Base-by-base conservation (phyloP, 2,329 filamentous ascomycete species). In the Colletotrichum agaves region DNA sequence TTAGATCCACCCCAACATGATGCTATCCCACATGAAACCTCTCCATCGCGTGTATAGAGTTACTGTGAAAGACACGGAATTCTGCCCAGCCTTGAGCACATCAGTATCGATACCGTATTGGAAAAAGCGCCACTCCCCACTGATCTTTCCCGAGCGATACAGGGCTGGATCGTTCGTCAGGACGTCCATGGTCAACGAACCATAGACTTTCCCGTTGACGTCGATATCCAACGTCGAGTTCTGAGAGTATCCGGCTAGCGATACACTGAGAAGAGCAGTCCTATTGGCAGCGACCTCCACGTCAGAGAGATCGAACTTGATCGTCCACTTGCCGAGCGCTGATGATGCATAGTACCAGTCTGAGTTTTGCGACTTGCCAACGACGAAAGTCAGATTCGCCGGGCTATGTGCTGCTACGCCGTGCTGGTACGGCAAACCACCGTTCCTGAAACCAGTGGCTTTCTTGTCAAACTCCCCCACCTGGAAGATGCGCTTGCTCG, bases 261-360 rank as follows among this genome's bases (percentile, higher is more conserved):
- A 80, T 0, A 81, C 76, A 1, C 75, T 79, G 41, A 82, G 67
- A 31, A 76, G 72, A 0, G 78, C 76, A 2, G 75, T 72, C 17
- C 39, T n/a, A 71, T 67, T 58, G 44, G 62, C 56, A 3, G 52
- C 60, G 11, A 64, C 19, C 5, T 67, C 67, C 4, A 5, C 23
- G 1, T 37, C 56, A 3, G 56, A 15, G 7, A 70, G 17, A 7
- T 63, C 49, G 47, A 77, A 77, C 10, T 71, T 50, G 5, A 77
- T 73, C 1, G 72, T 71, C 75, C 74, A 76, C 15, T 71, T 74
- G 0, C 75, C 75, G 12, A 72, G 49, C 8, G 72, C 72, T 5
- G 78, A 78, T 53, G 83, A 81, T 0, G 76, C 81, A 52, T 82
- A 84, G 56, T 78, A 84, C 82, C 82, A 84, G 58, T 84, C 81